phyloP scores from a whole-genome alignment of 106 monocot genomes.

The Acanthochlamys bracteata region DNA sequence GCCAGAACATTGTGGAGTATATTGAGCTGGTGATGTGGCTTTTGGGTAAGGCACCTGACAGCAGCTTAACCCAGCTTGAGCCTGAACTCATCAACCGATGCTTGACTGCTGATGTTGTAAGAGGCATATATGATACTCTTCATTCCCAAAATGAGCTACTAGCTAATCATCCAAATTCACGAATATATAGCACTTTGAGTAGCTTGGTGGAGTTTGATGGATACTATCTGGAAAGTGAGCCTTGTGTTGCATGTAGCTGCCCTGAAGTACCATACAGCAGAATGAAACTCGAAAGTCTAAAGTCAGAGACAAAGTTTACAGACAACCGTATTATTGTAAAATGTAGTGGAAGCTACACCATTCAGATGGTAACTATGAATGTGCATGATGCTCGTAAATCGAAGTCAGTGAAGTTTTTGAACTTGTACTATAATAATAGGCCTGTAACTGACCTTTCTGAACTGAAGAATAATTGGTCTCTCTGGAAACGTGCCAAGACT shows the following conservation, averaged over 20 bases:
- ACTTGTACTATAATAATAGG: slow-evolving; percentile 92
- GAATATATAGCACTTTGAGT: slow-evolving; percentile 82
- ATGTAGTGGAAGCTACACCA: slow-evolving; percentile 95
- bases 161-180: slow-evolving; percentile 98
- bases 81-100: slow-evolving; percentile 44
- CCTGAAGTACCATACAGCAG: slow-evolving; percentile 89
- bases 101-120: slow-evolving; percentile 72
- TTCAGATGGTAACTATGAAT: slow-evolving; percentile 93
- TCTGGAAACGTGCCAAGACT: slow-evolving; percentile 98
- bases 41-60: slow-evolving; percentile 55
- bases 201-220: slow-evolving; percentile 96
- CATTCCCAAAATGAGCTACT: slow-evolving; percentile 92
- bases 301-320: slow-evolving; percentile 97
- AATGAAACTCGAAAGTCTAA: slow-evolving; percentile 93
- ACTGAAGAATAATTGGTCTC: slow-evolving; percentile 93
- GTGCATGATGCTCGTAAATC: slow-evolving; percentile 98
- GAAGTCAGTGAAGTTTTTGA: slow-evolving; percentile 91
- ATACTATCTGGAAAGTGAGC: slow-evolving; percentile 97
- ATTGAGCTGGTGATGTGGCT: slow-evolving; percentile 79
- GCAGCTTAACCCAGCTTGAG: slow-evolving; percentile 50
- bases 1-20: slow-evolving; percentile 87
- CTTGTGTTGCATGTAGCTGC: slow-evolving; percentile 94
- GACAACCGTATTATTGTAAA: slow-evolving; percentile 98
- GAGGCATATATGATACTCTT: slow-evolving; percentile 77
- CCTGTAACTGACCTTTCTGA: slow-evolving; percentile 85